phyloP scores from a whole-genome alignment of 140 eudicot species.

The Erigeron philadelphicus region DNA sequence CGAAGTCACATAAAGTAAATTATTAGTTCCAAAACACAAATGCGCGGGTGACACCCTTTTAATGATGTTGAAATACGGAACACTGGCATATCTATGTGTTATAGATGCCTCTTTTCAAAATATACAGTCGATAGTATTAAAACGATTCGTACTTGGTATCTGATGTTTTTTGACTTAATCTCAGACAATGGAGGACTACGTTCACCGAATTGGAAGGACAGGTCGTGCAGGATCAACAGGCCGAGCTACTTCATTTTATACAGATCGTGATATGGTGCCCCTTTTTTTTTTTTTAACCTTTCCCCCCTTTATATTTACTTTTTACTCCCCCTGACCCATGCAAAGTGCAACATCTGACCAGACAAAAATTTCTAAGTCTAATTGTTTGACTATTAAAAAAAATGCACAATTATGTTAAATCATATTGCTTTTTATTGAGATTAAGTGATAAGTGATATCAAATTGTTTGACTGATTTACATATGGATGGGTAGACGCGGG shows the following conservation, averaged over 20 bases:
- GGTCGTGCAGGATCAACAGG: constrained; percentile 94
- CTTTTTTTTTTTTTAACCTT: constrained; percentile 23
- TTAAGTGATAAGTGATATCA: too few species aligned
- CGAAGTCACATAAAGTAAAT: neutral
- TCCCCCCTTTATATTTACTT: neutral
- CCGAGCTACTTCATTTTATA: constrained; percentile 72
- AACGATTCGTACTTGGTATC: neutral
- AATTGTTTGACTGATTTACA: too few species aligned
- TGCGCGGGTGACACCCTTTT: neutral
- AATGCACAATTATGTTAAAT: neutral
- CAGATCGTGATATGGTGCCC: constrained; percentile 72
- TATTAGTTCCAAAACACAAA: too few species aligned
- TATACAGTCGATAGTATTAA: neutral
- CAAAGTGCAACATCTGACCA: neutral
- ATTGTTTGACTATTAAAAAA: neutral
- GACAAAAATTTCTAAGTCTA: neutral
- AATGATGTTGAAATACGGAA: constrained; percentile 10
- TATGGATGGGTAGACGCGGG: too few species aligned
- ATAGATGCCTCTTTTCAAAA: neutral
- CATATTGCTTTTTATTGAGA: too few species aligned
- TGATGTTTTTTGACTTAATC: constrained; percentile 17
- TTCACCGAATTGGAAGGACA: constrained; percentile 86
- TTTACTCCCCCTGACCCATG: neutral
- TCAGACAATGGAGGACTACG: constrained; percentile 84
- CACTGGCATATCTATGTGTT: constrained; percentile 1